phyloP scores from a whole-genome alignment of 371 early-diverging fungal genomes.

The Mucor racemosus region DNA sequence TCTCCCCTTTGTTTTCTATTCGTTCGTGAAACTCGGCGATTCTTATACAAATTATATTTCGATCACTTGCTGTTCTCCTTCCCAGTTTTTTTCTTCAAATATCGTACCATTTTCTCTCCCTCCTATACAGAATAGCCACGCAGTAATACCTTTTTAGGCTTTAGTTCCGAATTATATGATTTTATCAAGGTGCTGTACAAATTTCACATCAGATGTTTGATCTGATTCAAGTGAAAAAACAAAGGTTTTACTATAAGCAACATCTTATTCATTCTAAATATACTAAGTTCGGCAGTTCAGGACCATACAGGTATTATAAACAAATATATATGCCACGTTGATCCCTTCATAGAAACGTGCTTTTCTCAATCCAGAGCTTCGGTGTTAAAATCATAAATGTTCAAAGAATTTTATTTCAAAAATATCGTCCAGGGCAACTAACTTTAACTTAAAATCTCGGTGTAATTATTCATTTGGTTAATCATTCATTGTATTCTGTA shows the following conservation, averaged over 20 bases:
- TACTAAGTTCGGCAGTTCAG: too few relatives aligned
- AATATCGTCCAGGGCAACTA: background rate
- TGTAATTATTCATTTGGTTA: background rate
- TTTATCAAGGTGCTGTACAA: background rate
- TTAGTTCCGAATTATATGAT: background rate
- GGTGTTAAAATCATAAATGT: slow-evolving; percentile 1
- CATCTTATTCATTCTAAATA: background rate
- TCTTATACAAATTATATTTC: background rate
- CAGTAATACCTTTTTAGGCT: slow-evolving; percentile 12
- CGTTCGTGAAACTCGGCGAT: background rate
- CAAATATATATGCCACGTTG: background rate
- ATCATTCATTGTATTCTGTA: background rate
- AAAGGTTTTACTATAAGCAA: background rate
- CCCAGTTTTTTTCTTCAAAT: background rate
- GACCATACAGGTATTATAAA: too few relatives aligned
- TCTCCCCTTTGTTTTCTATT: background rate
- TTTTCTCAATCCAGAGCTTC: background rate
- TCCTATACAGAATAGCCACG: background rate
- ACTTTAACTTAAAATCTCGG: background rate
- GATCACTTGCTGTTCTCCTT: background rate
- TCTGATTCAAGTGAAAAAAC: background rate
- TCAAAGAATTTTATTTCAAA: background rate
- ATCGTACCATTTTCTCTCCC: background rate
- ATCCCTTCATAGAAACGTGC: background rate
- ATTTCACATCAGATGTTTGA: background rate